Evolutionary conservation across 345 rosid species (phyloP).

Genomic region (Durio zibethinus): DNA sequence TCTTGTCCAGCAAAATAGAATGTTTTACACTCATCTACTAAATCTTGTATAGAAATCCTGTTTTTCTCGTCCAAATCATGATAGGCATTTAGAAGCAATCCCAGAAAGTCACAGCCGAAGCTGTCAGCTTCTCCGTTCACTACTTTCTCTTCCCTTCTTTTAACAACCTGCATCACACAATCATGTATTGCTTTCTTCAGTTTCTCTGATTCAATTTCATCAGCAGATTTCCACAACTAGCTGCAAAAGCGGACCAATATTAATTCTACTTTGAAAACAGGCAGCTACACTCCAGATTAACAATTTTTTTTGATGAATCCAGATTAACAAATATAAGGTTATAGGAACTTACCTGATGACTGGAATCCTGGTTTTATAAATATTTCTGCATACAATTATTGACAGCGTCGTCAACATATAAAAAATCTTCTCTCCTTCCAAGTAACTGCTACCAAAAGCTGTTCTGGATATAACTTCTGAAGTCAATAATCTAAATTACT

Average conservation of each 20-base stretch:
- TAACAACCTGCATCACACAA: background rate
- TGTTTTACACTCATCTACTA: conserved; percentile 43
- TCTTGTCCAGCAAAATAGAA: conserved; percentile 30
- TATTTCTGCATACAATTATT: conserved; percentile 13
- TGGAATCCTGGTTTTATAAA: conserved; percentile 22
- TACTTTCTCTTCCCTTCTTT: background rate
- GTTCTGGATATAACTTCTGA: conserved; percentile 48
- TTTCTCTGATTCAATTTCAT: background rate
- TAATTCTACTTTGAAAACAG: too few relatives aligned
- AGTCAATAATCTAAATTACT: conserved; percentile 36
- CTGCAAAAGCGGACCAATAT: background rate
- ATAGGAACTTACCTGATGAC: conserved; percentile 23
- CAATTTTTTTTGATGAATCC: too few relatives aligned
- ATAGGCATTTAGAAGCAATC: conserved; percentile 18
- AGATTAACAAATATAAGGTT: background rate
- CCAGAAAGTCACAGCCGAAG: conserved; percentile 33
- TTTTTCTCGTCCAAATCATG: background rate
- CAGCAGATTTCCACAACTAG: background rate
- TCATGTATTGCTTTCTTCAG: background rate
- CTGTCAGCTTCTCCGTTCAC: background rate
- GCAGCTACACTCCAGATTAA: too few relatives aligned
- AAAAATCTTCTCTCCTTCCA: conserved; percentile 39
- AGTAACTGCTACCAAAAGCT: conserved; percentile 49
- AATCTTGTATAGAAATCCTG: background rate
- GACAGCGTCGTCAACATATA: conserved; percentile 29